These are phyloP conservation scores for Calonectria henricotiae DNA, from an alignment of 2,329 filamentous ascomycete species.

Conservation along the genomic window DNA sequence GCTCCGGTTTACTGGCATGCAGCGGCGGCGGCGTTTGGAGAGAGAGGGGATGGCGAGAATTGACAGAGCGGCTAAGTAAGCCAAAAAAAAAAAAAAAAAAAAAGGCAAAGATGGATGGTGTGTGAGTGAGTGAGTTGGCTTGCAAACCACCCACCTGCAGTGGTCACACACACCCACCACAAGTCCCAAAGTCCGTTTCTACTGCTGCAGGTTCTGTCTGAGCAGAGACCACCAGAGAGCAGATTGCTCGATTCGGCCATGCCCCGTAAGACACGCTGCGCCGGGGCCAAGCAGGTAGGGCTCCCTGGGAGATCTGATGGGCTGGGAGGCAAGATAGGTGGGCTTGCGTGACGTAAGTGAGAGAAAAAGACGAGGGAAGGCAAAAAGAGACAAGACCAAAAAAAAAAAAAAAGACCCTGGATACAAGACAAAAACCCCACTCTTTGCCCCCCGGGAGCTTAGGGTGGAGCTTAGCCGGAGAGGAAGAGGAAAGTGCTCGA, in stretches of 20 bases:
- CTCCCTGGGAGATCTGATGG: conserved; percentile 19
- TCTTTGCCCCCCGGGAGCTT: background rate
- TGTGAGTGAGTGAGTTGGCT: background rate
- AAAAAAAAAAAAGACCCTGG: background rate
- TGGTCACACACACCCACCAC: conserved; percentile 27
- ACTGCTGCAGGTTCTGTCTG: conserved; percentile 20
- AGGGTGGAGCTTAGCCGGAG: background rate
- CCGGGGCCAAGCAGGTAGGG: conserved; percentile 11
- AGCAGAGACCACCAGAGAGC: conserved; percentile 6
- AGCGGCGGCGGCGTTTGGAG: conserved; percentile 13
- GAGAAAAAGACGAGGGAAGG: background rate
- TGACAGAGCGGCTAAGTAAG: background rate
- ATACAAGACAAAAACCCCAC: conserved; percentile 8
- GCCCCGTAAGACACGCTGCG: conserved; percentile 24
- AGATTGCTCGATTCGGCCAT: conserved; percentile 23
- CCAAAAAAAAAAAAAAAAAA: background rate
- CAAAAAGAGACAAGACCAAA: background rate
- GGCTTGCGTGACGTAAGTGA: conserved; percentile 4
- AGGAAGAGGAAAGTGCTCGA: conserved; percentile 20
- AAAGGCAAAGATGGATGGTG: conserved; percentile 14
- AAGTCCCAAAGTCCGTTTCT: conserved; percentile 28
- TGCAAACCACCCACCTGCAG: conserved; percentile 7
- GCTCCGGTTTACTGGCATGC: background rate
- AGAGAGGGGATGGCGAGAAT: background rate
- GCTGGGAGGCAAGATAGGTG: conserved; percentile 12